These are phyloP conservation scores for Nannochloris sp. DNA, from an alignment of 139 green algal genomes.

Conservation along the genomic window DNA sequence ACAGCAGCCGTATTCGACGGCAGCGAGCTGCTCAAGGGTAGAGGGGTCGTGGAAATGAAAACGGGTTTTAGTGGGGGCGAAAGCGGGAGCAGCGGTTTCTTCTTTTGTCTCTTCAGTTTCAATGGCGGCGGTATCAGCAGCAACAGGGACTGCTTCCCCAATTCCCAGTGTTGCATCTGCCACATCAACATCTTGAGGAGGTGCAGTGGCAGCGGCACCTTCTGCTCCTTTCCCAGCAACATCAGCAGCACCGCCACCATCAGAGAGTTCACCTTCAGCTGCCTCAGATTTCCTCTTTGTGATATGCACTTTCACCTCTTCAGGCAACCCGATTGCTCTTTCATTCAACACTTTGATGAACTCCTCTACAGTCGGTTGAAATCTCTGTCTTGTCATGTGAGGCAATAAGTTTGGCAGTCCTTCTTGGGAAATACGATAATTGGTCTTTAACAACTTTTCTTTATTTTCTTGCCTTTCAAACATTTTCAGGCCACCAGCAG, in stretches of 20 bases:
- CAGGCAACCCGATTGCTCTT: constrained; percentile 15
- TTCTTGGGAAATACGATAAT: constrained; percentile 85
- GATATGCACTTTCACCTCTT: constrained; percentile 4
- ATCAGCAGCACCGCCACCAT: not conserved
- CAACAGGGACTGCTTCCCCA: not conserved
- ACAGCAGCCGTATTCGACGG: constrained; percentile 32
- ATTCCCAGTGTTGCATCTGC: not conserved
- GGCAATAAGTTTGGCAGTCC: constrained; percentile 72
- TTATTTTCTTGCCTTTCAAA: constrained; percentile 78
- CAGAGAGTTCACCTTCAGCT: not conserved
- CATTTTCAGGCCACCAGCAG: constrained; percentile 74
- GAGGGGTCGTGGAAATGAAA: constrained; percentile 1
- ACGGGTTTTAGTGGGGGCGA: not conserved
- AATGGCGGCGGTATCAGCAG: not conserved
- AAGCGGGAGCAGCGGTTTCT: constrained; percentile 4
- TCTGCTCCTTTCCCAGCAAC: constrained; percentile 3
- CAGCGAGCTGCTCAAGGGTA: constrained; percentile 23
- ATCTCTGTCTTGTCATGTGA: constrained; percentile 63
- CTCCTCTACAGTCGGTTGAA: constrained; percentile 41
- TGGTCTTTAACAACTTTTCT: constrained; percentile 44
- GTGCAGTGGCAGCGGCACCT: not conserved
- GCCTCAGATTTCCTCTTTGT: not conserved
- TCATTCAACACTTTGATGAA: constrained; percentile 51
- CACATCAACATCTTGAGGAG: constrained; percentile 14
- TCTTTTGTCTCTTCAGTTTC: constrained; percentile 2